Evolutionary conservation across 768 basidiomycete genomes (phyloP).

Genomic region (Leccinum subgranulosum): DNA sequence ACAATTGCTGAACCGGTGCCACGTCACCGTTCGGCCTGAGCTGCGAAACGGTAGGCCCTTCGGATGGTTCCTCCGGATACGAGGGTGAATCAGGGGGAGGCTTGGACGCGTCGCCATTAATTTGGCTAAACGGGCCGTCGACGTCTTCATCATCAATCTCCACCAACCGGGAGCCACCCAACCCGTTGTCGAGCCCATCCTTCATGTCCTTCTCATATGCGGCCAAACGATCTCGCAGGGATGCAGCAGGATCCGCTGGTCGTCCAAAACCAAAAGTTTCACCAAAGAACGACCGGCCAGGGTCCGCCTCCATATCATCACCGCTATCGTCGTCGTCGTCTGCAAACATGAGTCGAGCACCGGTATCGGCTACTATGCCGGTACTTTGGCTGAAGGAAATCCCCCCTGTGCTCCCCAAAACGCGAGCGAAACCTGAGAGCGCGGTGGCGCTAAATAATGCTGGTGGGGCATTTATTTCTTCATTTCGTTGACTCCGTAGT

Average conservation of each 20-base stretch:
- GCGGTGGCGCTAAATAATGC: slow-evolving; percentile 36
- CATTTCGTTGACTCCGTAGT: slow-evolving; percentile 34
- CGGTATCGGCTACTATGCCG: slow-evolving; percentile 47
- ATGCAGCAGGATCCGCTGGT: slow-evolving; percentile 51
- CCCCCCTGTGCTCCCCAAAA: slow-evolving; percentile 55
- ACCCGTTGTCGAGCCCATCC: slow-evolving; percentile 32
- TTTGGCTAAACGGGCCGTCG: slow-evolving; percentile 26
- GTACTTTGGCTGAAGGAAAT: slow-evolving; percentile 62
- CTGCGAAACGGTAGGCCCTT: slow-evolving; percentile 46
- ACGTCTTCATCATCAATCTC: slow-evolving; percentile 35
- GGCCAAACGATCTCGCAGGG: slow-evolving; percentile 58
- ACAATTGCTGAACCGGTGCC: slow-evolving; percentile 46
- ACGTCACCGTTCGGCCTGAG: slow-evolving; percentile 46
- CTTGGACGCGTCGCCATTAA: slow-evolving; percentile 35
- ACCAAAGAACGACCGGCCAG: slow-evolving; percentile 45
- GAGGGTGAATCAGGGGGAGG: slow-evolving; percentile 21
- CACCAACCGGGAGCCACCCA: slow-evolving; percentile 21
- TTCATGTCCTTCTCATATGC: slow-evolving; percentile 55
- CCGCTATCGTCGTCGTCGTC: slow-evolving; percentile 62
- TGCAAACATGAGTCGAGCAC: slow-evolving; percentile 57
- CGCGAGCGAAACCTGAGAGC: slow-evolving; percentile 50
- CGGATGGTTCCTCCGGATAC: slow-evolving; percentile 32
- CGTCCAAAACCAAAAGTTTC: slow-evolving; percentile 45
- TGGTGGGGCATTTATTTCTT: slow-evolving; percentile 23
- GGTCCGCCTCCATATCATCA: slow-evolving; percentile 40